Evolutionary conservation across 768 basidiomycete genomes (phyloP).

Genomic region (Boletus pseudo-olivaceus): DNA sequence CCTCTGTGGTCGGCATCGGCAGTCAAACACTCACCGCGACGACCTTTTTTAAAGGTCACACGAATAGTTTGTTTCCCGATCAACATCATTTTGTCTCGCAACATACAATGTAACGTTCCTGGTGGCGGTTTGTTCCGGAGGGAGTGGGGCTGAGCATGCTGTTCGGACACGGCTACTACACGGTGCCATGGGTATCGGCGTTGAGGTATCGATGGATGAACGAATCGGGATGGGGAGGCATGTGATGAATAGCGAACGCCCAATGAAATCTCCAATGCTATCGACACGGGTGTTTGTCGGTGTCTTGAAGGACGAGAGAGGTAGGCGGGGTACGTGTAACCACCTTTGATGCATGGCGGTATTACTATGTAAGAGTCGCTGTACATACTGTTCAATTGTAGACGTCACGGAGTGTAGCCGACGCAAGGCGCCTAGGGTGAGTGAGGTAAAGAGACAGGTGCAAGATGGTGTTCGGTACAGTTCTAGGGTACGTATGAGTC

Average conservation of each 20-base stretch:
- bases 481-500: not conserved
- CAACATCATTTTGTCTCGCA: not conserved
- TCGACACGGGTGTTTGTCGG: not conserved
- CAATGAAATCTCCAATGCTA: not conserved
- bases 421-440: not conserved
- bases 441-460: slow-evolving; percentile 11
- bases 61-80: not conserved
- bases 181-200: not conserved
- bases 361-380: not conserved
- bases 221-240: not conserved
- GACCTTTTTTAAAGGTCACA: not conserved
- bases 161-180: not conserved
- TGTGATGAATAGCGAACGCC: not conserved
- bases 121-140: not conserved
- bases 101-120: not conserved
- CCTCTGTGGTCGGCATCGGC: not conserved
- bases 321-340: too few species aligned
- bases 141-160: not conserved
- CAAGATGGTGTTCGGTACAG: not conserved
- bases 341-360: not conserved
- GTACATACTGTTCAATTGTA: too few species aligned
- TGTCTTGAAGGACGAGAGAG: not conserved
- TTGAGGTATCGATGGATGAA: not conserved
- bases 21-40: not conserved
- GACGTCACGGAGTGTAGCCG: not conserved